These are phyloP conservation scores for Luzula sylvatica DNA, from an alignment of 176 grass and related monocot species.

Conservation along the genomic window DNA sequence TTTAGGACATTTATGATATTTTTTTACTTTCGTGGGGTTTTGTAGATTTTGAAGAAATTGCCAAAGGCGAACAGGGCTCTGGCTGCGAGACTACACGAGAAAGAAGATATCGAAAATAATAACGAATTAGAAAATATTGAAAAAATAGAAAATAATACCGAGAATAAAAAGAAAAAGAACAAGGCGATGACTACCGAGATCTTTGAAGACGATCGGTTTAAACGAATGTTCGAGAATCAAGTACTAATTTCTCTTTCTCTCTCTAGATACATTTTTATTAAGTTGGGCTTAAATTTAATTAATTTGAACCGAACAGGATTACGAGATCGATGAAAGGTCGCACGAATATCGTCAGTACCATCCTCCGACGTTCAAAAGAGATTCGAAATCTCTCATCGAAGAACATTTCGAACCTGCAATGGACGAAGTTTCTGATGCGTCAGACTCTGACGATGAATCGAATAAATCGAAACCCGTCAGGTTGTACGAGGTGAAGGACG, in stretches of 20 bases:
- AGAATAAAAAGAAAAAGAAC: slow-evolving; percentile 49
- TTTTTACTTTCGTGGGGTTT: neutral
- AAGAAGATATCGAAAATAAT: slow-evolving; percentile 39
- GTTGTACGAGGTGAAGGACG: slow-evolving; percentile 89
- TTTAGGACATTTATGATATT: neutral
- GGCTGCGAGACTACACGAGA: slow-evolving; percentile 29
- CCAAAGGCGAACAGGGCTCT: slow-evolving; percentile 78
- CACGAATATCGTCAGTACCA: slow-evolving; percentile 54
- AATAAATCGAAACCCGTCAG: slow-evolving; percentile 59
- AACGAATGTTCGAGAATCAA: slow-evolving; percentile 53
- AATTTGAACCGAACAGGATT: slow-evolving; percentile 31
- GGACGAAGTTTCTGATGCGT: slow-evolving; percentile 45
- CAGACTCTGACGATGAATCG: slow-evolving; percentile 32
- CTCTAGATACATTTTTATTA: neutral
- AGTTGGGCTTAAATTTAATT: too few relatives aligned
- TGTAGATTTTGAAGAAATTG: slow-evolving; percentile 48
- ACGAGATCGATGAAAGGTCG: slow-evolving; percentile 63
- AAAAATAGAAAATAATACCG: slow-evolving; percentile 27
- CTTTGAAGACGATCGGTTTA: slow-evolving; percentile 51
- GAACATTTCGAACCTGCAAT: slow-evolving; percentile 69
- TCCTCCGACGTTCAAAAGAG: slow-evolving; percentile 42
- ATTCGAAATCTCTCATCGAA: slow-evolving; percentile 36
- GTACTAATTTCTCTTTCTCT: slow-evolving; percentile 20
- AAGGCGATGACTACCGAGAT: slow-evolving; percentile 28
- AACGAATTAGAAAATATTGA: slow-evolving; percentile 29